Evolutionary conservation across 345 rosid genomes (phyloP), one percentile per base, ranked within the genome.

Genomic region (Reutealis trisperma): DNA sequence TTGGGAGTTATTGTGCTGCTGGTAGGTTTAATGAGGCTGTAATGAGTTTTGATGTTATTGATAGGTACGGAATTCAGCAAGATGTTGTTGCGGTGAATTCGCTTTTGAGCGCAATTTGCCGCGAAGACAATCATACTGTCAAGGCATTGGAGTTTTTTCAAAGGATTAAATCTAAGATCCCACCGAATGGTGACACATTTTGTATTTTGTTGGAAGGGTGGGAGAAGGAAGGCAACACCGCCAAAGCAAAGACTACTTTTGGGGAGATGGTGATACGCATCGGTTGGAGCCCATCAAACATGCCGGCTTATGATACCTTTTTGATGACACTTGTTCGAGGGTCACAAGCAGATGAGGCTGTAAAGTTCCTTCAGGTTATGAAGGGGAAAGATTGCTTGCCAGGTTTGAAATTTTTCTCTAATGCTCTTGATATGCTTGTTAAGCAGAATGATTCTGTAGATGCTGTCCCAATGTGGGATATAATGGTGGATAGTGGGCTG

Each of bases 141-240:
- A 71, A 25, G 54, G 94, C 89, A 1, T 45, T 77, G 34, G 90
- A 87, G 75, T 78, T 88, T 77, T 81, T 83, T 1, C 80, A 87
- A 22, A 83, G 51, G 75, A 77, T 84, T 49, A 86, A 86, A 78
- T 63, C 12, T 62, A 80, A 76, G 72, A 77, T 90, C 55, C 75
- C 77, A 19, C 90, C 85, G 1, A 86, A 87, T 69, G 89, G 58
- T n/a, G 91, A 88, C 74, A 79, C 88, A 1, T 90, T 70, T 54
- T 77, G 88, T 8, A 86, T 88, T 75, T 71, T 90, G 79, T 82
- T 89, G 74, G 88, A 88, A 85, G 91, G 92, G 5, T 90, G 87
- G 89, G 89, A 88, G 80, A 90, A 82, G 78, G 90, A 88, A 78
- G 85, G 87, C 55, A 85, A 87, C 78, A 76, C 76, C 27, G 74